Conservation (phyloP, 768 basidiomycete species). For the Termitomyces sp. region DNA sequence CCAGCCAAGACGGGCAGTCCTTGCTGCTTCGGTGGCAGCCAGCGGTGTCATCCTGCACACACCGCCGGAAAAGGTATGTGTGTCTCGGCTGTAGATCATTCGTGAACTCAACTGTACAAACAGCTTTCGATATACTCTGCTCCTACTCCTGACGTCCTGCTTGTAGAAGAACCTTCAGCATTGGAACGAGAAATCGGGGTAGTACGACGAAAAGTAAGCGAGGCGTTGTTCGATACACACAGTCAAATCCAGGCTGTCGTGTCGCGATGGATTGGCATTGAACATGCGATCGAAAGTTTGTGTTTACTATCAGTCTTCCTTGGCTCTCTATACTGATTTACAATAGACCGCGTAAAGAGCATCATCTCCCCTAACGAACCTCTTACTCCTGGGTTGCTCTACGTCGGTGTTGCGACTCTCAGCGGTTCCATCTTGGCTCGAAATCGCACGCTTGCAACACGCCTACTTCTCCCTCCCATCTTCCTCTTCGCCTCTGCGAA, state of each 20-base stretch:
- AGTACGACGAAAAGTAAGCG: constrained; percentile 58
- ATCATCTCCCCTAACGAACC: constrained; percentile 79
- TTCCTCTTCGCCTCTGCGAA: constrained; percentile 67
- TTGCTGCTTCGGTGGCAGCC: constrained; percentile 31
- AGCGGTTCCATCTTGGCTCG: constrained; percentile 86
- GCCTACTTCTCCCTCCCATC: constrained; percentile 72
- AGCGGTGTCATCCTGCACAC: constrained; percentile 29
- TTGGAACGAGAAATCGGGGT: constrained; percentile 77
- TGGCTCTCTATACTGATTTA: background rate
- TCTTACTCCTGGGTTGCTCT: constrained; percentile 86
- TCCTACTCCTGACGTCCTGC: constrained; percentile 56
- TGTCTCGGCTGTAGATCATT: background rate
- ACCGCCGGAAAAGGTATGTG: constrained; percentile 27
- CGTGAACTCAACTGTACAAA: background rate
- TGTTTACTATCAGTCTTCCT: constrained; percentile 15
- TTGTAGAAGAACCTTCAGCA: constrained; percentile 73
- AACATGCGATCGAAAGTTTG: constrained; percentile 83
- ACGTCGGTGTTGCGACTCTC: constrained; percentile 85
- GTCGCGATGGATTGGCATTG: constrained; percentile 81
- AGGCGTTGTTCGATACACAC: constrained; percentile 54
- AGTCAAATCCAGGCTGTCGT: constrained; percentile 69
- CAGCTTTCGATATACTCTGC: constrained; percentile 85
- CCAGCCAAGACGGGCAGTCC: constrained; percentile 33
- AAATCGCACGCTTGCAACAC: constrained; percentile 65
- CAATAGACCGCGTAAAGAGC: constrained; percentile 74